Base-by-base conservation (phyloP, 1,139 yeast species). In the Candida dubliniensis region DNA sequence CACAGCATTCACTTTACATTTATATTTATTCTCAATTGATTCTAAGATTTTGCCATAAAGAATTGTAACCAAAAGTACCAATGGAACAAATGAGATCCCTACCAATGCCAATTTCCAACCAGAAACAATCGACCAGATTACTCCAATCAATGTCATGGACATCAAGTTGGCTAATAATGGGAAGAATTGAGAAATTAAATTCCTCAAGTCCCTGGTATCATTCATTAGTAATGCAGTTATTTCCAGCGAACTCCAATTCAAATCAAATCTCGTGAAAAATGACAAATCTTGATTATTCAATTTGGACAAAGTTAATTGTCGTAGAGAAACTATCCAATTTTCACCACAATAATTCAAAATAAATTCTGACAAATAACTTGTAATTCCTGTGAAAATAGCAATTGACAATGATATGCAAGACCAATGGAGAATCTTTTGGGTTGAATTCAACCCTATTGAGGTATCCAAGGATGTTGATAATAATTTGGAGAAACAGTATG, bases 61-160 rank as follows among this genome's bases (percentile, higher is more conserved):
- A 1, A 68, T 61, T 3, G 89, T 77, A 5, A 80, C 63, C 0
- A 78, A 14, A 2, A 76, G 62, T 45, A 85, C 80, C 24, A 80
- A 52, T 0, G 96, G 95, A 8, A 87, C 75, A 59, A 90, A 72
- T 0, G 96, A 74, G 8, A 90, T 55, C 1, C 96, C 95, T 1
- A 88, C 93, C 12, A 91, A 64, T 1, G 96, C 79, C 40, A 93
- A 67, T 54, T 84, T 86, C 98, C 98, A 93, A 0, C 96, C 96
- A n/a, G 76, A 59, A 0, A 74, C 72, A 5, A 89, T 53, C 0
- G 96, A 82, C 97, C 98, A 91, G 5, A 79, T 66, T 4, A 82
- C 53, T 2, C 96, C 95, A 18, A 82, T 64, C 0, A 70, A 34
- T 0, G 84, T 68, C 45, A 90, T 72, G 0, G 81, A 66, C 1